These are phyloP conservation scores for Xylaria curta DNA, from an alignment of 495 filamentous ascomycete species.

Conservation along the genomic window DNA sequence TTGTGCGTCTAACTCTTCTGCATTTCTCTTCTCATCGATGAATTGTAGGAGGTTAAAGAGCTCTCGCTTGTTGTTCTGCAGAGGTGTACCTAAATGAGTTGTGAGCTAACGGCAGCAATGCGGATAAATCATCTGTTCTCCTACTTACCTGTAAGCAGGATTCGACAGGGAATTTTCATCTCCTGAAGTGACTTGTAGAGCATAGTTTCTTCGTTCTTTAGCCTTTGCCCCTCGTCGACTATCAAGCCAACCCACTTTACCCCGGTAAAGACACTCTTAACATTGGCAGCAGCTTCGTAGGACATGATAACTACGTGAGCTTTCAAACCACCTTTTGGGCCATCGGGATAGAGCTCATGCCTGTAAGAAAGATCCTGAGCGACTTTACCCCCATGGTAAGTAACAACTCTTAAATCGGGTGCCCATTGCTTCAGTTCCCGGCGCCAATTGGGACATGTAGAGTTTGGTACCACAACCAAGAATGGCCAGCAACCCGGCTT, in stretches of 20 bases:
- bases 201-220: constrained; percentile 89
- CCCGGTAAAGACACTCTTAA: constrained; percentile 67
- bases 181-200: constrained; percentile 76
- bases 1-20: constrained; percentile 73
- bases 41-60: constrained; percentile 97
- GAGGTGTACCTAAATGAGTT: constrained; percentile 64
- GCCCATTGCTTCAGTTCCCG: constrained; percentile 96
- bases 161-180: constrained; percentile 77
- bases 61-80: constrained; percentile 95
- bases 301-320: constrained; percentile 95
- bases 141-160: constrained; percentile 73
- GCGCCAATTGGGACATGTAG: constrained; percentile 95
- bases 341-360: constrained; percentile 81
- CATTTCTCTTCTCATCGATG: constrained; percentile 71
- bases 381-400: constrained; percentile 79
- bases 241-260: constrained; percentile 88
- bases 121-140: constrained; percentile 26
- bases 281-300: constrained; percentile 82
- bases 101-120: constrained; percentile 26
- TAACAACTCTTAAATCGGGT: constrained; percentile 82
- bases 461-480: constrained; percentile 89
- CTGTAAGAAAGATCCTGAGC: constrained; percentile 73
- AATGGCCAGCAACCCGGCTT: constrained; percentile 87
- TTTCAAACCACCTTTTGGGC: constrained; percentile 61
- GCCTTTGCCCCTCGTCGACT: constrained; percentile 93